Evolutionary conservation across 129 eudicot genomes (phyloP), one percentile per base, ranked within the genome.

Genomic region (Chrysanthemum makinoi): DNA sequence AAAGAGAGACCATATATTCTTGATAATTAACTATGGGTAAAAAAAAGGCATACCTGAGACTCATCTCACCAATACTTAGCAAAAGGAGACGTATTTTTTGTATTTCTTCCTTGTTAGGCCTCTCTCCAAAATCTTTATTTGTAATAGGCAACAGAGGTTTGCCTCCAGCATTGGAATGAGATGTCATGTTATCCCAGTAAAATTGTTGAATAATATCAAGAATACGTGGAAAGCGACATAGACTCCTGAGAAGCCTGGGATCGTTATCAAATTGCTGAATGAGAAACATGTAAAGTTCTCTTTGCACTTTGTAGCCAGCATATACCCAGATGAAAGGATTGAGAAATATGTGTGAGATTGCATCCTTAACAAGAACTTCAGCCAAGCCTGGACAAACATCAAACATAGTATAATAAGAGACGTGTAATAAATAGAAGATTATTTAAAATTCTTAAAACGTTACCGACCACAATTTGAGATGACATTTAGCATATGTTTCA

Each of bases 21-120:
- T 16, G 55, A 7, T 20, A n/a, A 74, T 44, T 52, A 43, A 16
- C 44, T 11, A 75, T 16, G 14, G 14, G 50, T 72, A 53, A 74
- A 62, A 69, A 65, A 78, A 48, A 39, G 5, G 15, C 61, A 46
- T 85, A 89, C 98, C 98, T 90, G 68, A 95, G 89, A 81, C 97
- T 95, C 97, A 90, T 95, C 80, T 95, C 99, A 35, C 99, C 95
- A 61, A 95, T 89, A 82, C 99, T 95, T 51, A 95, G 71, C 78
- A 95, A 79, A 78, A 95, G 95, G 35, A 95, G 96, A 65, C 97
- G 97, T 57, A 95, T 88, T 72, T 95, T 95, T 70, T 76, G 99
- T 65, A 88, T 77, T 84, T 95, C 97, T 62, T 90, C 99, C 71
- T 73, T 81, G 69, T 68, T 82, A 52, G 94, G 97, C 70, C 91